These are phyloP conservation scores for Starmerella lactis-condensi DNA, from an alignment of 805 yeast genomes.

Conservation along the genomic window DNA sequence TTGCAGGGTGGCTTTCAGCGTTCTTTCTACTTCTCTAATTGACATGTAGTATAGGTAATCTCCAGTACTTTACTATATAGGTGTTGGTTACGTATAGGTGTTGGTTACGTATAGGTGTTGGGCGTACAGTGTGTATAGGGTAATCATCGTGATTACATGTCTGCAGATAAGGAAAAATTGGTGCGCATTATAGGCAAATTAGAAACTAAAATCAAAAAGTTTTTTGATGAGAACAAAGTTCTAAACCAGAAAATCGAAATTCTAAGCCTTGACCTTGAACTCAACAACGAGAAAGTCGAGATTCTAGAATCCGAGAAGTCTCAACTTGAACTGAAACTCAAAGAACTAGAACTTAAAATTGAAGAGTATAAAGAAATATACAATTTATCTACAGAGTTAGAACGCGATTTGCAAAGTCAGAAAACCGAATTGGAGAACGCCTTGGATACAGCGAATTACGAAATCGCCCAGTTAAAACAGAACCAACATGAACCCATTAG, in stretches of 20 bases:
- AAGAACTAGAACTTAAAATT: slow-evolving; percentile 13
- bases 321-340: slow-evolving; percentile 11
- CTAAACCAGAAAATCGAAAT: slow-evolving; percentile 17
- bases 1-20: too few species aligned
- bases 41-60: too few species aligned
- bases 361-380: slow-evolving; percentile 9
- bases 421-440: too few species aligned
- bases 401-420: too few species aligned
- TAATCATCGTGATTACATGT: slow-evolving; percentile 15
- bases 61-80: too few species aligned
- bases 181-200: slow-evolving; percentile 13
- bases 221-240: slow-evolving; percentile 16
- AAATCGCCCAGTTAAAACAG: too few species aligned
- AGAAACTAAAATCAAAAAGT: slow-evolving; percentile 11
- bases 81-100: too few species aligned
- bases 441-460: too few species aligned
- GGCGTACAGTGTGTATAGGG: too few species aligned
- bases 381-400: slow-evolving; percentile 9
- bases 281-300: slow-evolving; percentile 25
- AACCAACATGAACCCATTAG: too few species aligned
- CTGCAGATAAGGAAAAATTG: slow-evolving; percentile 14
- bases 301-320: slow-evolving; percentile 16
- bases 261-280: slow-evolving; percentile 22
- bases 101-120: too few species aligned
- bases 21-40: too few species aligned